Percentiles rank a stretch among this genome's conserved stretches.
phyloP scores from a whole-genome alignment of 1,284 basidiomycete species.

The Heterobasidion parviporum region DNA sequence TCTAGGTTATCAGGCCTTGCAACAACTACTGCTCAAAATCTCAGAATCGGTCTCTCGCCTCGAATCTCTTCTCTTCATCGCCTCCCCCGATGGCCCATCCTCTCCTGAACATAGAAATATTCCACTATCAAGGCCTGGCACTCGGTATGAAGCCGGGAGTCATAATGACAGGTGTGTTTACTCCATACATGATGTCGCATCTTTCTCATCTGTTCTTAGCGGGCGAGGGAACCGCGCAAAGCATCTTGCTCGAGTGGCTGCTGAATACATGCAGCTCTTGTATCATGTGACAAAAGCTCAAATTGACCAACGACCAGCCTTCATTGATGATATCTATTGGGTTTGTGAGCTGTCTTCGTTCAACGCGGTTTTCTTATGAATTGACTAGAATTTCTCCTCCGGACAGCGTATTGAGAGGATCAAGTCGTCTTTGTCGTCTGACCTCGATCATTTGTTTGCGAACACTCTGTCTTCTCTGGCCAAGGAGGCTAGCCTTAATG shows the following conservation, averaged over 20 bases:
- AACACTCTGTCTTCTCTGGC: conserved; percentile 38
- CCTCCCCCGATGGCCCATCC: conserved; percentile 34
- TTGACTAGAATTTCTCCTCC: conserved; percentile 2
- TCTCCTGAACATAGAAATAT: conserved; percentile 23
- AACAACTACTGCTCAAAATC: conserved; percentile 81
- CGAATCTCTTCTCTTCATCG: conserved; percentile 71
- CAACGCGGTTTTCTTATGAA: conserved; percentile 3
- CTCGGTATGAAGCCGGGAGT: conserved; percentile 17
- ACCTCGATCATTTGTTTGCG: conserved; percentile 75
- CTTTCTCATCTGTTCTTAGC: conserved; percentile 23
- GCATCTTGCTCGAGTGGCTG: conserved; percentile 77
- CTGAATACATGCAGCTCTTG: conserved; percentile 88
- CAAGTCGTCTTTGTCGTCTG: conserved; percentile 72
- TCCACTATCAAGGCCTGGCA: conserved; percentile 16
- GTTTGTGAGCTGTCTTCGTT: conserved; percentile 44
- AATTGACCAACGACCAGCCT: conserved; percentile 56
- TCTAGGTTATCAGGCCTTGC: conserved; percentile 45
- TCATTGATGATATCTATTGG: conserved; percentile 78
- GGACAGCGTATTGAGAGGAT: conserved; percentile 73
- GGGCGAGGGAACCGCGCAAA: conserved; percentile 66
- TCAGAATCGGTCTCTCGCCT: conserved; percentile 81
- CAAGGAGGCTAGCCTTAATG: conserved; percentile 30
- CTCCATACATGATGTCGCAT: not conserved
- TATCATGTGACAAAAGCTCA: conserved; percentile 84
- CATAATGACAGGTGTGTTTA: conserved; percentile 29